Conservation (phyloP, 129 eudicot genomes). For the Pseudognaphalium luteoalbum region DNA sequence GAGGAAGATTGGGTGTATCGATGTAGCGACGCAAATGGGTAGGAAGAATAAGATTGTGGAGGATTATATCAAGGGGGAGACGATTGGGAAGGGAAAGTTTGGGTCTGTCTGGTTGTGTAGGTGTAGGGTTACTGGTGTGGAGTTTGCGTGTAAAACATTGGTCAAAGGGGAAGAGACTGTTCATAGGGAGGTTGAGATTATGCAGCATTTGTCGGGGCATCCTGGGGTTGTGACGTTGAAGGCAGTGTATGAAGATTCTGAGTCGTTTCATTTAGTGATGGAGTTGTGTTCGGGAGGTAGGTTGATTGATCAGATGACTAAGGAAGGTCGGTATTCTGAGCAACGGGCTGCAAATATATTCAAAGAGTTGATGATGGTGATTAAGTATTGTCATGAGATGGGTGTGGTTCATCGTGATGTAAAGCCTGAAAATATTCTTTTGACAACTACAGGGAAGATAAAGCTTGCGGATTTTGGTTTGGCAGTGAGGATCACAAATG, state of each 20-base stretch:
- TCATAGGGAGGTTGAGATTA: slow-evolving; percentile 67
- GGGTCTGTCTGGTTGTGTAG: slow-evolving; percentile 69
- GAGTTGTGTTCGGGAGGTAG: slow-evolving; percentile 72
- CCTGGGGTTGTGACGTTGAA: slow-evolving; percentile 63
- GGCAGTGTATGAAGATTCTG: slow-evolving; percentile 60
- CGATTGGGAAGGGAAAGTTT: slow-evolving; percentile 61
- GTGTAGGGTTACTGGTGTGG: slow-evolving; percentile 52
- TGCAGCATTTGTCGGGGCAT: slow-evolving; percentile 76
- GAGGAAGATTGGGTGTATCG: slow-evolving; percentile 71
- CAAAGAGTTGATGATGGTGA: slow-evolving; percentile 57
- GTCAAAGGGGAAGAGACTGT: slow-evolving; percentile 66
- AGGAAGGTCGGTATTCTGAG: slow-evolving; percentile 51
- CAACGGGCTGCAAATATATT: slow-evolving; percentile 59
- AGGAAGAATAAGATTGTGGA: slow-evolving; percentile 59
- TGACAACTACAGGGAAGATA: slow-evolving; percentile 51
- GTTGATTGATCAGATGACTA: slow-evolving; percentile 61
- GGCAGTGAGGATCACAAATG: slow-evolving; percentile 67
- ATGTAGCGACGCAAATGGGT: slow-evolving; percentile 55
- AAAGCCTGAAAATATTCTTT: slow-evolving; percentile 69
- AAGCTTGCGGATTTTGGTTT: slow-evolving; percentile 91
- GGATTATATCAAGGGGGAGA: slow-evolving; percentile 46
- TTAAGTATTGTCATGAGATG: slow-evolving; percentile 75
- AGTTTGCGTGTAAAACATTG: slow-evolving; percentile 64
- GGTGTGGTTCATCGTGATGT: slow-evolving; percentile 69
- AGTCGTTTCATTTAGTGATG: slow-evolving; percentile 63